Evolutionary conservation across 2,329 filamentous ascomycete species (phyloP).

Genomic region (Cryoendolithus antarcticus): DNA sequence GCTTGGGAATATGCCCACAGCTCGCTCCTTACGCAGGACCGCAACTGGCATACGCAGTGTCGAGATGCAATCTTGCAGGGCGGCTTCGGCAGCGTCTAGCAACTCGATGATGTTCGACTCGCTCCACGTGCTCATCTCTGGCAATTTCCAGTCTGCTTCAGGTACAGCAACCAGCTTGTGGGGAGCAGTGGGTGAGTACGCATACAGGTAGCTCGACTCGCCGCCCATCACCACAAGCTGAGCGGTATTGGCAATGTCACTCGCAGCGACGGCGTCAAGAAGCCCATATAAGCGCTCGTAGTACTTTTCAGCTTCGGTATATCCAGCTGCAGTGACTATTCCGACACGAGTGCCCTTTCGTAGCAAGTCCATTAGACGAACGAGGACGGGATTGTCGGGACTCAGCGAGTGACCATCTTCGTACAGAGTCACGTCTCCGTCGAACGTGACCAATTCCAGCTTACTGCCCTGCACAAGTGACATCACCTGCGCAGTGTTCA

Average conservation of each 20-base stretch:
- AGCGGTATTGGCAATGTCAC: conserved; percentile 50
- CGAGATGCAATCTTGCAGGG: conserved; percentile 67
- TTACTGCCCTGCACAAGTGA: conserved; percentile 63
- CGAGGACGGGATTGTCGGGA: conserved; percentile 64
- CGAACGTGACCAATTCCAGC: conserved; percentile 83
- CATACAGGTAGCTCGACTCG: conserved; percentile 91
- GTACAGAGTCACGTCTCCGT: conserved; percentile 94
- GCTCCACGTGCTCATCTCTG: conserved; percentile 66
- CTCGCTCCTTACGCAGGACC: conserved; percentile 75
- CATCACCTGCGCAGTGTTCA: conserved; percentile 93
- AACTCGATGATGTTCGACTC: conserved; percentile 65
- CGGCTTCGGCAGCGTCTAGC: conserved; percentile 79
- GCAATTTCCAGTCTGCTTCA: conserved; percentile 57
- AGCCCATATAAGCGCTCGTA: conserved; percentile 78
- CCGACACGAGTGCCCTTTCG: conserved; percentile 70
- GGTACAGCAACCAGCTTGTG: conserved; percentile 56
- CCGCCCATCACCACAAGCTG: conserved; percentile 88
- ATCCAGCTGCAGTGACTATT: conserved; percentile 93
- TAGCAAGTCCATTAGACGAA: conserved; percentile 56
- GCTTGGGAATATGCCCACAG: conserved; percentile 37
- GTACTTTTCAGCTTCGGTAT: conserved; percentile 77
- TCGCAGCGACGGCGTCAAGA: conserved; percentile 61
- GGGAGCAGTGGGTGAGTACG: conserved; percentile 53
- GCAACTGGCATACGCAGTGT: conserved; percentile 68
- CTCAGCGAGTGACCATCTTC: conserved; percentile 66